These are phyloP conservation scores for Exophiala mesophila DNA, from an alignment of 2,329 filamentous ascomycete species.

Conservation along the genomic window DNA sequence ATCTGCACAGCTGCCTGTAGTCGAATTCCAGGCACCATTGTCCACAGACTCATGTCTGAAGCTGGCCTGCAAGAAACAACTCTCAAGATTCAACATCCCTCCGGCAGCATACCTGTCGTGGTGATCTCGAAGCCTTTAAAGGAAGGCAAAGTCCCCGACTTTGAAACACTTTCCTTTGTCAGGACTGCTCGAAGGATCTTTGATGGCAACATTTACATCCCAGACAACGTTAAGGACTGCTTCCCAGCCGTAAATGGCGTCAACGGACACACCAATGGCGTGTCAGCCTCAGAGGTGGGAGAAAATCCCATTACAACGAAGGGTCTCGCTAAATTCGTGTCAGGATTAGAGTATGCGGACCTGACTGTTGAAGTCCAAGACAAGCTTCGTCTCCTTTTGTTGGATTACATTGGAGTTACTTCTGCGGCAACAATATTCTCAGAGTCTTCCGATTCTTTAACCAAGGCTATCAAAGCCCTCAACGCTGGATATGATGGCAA, in stretches of 20 bases:
- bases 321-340: background rate
- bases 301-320: background rate
- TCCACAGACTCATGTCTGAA: slow-evolving; percentile 5
- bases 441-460: slow-evolving; percentile 10
- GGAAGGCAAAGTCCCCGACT: slow-evolving; percentile 6
- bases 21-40: slow-evolving; percentile 13
- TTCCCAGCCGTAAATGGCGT: background rate
- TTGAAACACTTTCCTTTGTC: slow-evolving; percentile 15
- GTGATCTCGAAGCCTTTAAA: background rate
- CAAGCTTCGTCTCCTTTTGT: slow-evolving; percentile 10
- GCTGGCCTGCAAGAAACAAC: background rate
- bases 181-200: slow-evolving; percentile 15
- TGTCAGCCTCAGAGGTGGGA: too few species aligned
- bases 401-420: slow-evolving; percentile 17
- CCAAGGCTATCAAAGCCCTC: slow-evolving; percentile 1
- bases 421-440: slow-evolving; percentile 9
- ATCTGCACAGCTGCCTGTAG: slow-evolving; percentile 17
- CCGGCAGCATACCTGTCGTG: slow-evolving; percentile 4
- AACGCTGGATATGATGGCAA: too few species aligned
- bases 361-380: background rate
- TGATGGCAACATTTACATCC: slow-evolving; percentile 11
- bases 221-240: slow-evolving; percentile 1
- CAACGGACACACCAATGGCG: background rate
- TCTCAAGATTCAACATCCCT: slow-evolving; percentile 15
- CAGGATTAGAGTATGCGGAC: background rate